Evolutionary conservation across 2,329 filamentous ascomycete species (phyloP).

Genomic region (Neonectria ditissima): DNA sequence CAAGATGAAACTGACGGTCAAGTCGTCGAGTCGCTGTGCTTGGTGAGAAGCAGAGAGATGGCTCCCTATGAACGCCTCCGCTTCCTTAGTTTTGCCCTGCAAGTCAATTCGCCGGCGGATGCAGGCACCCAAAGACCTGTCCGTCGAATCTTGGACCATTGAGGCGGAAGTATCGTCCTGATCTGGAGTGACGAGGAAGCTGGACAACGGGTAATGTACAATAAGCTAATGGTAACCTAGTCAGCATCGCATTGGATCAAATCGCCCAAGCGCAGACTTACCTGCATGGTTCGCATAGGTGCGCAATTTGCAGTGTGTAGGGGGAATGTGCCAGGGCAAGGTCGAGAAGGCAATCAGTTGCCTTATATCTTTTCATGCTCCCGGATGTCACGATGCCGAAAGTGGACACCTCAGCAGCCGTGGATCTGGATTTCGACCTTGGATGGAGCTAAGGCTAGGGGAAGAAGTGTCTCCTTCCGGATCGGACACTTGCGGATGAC

Average conservation of each 20-base stretch:
- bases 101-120: not conserved
- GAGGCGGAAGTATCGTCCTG: not conserved
- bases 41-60: too few relatives aligned
- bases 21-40: too few relatives aligned
- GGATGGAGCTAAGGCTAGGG: too few relatives aligned
- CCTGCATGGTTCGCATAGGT: not conserved
- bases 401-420: too few relatives aligned
- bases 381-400: not conserved
- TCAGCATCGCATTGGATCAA: slow-evolving; percentile 2
- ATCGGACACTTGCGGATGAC: too few relatives aligned
- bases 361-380: not conserved
- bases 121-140: not conserved
- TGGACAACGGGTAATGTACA: not conserved
- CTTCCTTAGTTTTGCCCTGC: too few relatives aligned
- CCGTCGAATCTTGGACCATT: not conserved
- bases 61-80: too few relatives aligned
- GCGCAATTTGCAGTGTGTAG: not conserved
- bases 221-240: not conserved
- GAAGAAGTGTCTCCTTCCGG: too few relatives aligned
- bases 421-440: too few relatives aligned
- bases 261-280: not conserved
- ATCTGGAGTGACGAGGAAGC: not conserved
- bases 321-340: not conserved
- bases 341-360: not conserved
- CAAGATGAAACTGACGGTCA: not conserved